Evolutionary conservation across 306 rosid species (phyloP).

Genomic region (Ammopiptanthus mongolicus): DNA sequence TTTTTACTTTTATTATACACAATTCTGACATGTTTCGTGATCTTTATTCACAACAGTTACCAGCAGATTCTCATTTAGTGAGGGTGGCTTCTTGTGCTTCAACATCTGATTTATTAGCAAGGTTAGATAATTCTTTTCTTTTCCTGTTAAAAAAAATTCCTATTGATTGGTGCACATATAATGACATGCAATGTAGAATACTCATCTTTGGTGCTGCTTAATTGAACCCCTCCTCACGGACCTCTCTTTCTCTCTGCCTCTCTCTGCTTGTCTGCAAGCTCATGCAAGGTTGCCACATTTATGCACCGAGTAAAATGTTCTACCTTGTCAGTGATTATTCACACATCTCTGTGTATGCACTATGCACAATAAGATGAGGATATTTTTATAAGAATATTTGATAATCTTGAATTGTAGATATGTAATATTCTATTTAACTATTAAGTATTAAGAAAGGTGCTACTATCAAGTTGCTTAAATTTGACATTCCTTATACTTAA

Average conservation of each 20-base stretch:
- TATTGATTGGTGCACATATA: neutral
- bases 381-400: neutral
- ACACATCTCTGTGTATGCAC: no score
- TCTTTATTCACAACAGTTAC: conserved; percentile 44
- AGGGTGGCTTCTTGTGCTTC: conserved; percentile 79
- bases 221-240: conserved; percentile 1
- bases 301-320: neutral
- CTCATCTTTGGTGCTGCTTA: conserved; percentile 12
- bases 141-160: neutral
- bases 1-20: neutral
- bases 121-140: conserved; percentile 43
- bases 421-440: neutral
- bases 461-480: neutral
- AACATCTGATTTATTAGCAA: conserved; percentile 61
- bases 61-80: conserved; percentile 52
- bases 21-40: conserved; percentile 12
- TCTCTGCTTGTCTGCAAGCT: neutral
- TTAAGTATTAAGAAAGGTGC: neutral
- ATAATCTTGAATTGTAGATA: neutral
- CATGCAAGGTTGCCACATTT: neutral
- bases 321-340: neutral
- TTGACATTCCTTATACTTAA: neutral
- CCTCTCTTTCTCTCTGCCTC: neutral
- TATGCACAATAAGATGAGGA: neutral
- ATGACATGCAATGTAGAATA: neutral